Base-by-base conservation (phyloP, 1,284 basidiomycete genomes). In the Coriolopsis trogii region DNA sequence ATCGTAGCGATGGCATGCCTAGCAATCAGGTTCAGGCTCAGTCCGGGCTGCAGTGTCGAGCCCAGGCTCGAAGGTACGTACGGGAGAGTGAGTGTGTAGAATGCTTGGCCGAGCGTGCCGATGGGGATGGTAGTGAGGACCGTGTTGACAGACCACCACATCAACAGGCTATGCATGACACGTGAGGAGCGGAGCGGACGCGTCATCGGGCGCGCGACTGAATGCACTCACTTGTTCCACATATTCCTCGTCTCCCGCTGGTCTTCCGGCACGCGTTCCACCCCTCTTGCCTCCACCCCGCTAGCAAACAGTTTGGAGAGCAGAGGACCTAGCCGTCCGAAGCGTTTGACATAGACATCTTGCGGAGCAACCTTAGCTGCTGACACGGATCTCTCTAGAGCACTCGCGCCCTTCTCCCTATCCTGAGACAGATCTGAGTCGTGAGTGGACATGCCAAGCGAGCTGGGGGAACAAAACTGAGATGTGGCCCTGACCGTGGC, bases 51-150 rank as follows among this genome's bases (percentile, higher is more conserved):
- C 8, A 34, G 13, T 13, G 33, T n/a, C 13, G 15, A 23, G n/a
- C 25, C 13, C 20, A n/a, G n/a, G n/a, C n/a, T n/a, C n/a, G 15
- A 16, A 23, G 7, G n/a, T 38, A 42, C 20, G 69, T 39, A 77
- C 62, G 72, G 67, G 45, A 85, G 75, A 8, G 78, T 77, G 43
- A 87, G 73, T 8, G 74, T 77, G 60, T 74, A 81, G 58, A 70
- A 65, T n/a, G 71, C 74, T 59, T 81, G 80, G 0, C 71, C 82
- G 21, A 86, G 70, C 16, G 78, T 71, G 5, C 84, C 84, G 21
- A 84, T 76, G 0, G 84, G 81, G 46, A 87, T 78, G 1, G 79
- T 80, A 2, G 74, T 76, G 29, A 83, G 64, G 1, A 80, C 79
- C 36, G 68, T 71, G 46, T 79, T 78, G 51, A 75, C 76, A 24